Conservation (phyloP, 768 basidiomycete genomes). For the Leccinum pellstonianum region DNA sequence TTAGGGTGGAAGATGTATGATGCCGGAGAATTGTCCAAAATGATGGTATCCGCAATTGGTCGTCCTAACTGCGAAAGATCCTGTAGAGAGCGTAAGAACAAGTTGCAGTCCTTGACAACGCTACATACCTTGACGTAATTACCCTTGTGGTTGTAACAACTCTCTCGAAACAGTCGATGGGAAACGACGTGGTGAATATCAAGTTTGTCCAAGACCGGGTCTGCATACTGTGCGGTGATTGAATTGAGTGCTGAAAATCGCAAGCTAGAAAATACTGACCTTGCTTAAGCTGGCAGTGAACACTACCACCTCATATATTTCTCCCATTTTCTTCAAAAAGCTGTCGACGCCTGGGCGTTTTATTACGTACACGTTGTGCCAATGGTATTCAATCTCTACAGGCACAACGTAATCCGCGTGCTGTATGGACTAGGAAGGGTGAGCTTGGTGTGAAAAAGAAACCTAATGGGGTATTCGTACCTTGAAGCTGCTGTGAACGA, state of each 20-base stretch:
- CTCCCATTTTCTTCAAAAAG: slow-evolving; percentile 97
- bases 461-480: slow-evolving; percentile 40
- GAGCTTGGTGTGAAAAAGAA: slow-evolving; percentile 9
- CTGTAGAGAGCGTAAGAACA: slow-evolving; percentile 41
- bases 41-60: slow-evolving; percentile 90
- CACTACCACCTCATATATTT: slow-evolving; percentile 96
- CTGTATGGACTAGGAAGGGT: slow-evolving; percentile 67
- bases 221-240: slow-evolving; percentile 73
- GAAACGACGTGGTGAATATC: slow-evolving; percentile 90
- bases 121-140: slow-evolving; percentile 93
- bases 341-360: slow-evolving; percentile 98
- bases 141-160: slow-evolving; percentile 98
- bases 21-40: slow-evolving; percentile 98
- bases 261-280: slow-evolving; percentile 44
- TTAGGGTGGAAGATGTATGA: slow-evolving; percentile 99
- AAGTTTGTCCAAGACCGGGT: slow-evolving; percentile 96
- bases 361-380: slow-evolving; percentile 98
- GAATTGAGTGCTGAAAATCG: slow-evolving; percentile 5
- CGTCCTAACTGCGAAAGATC: slow-evolving; percentile 97
- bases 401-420: slow-evolving; percentile 98
- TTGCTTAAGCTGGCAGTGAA: slow-evolving; percentile 98
- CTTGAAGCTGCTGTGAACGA: slow-evolving; percentile 98
- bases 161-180: slow-evolving; percentile 95
- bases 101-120: background rate
- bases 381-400: slow-evolving; percentile 97